phyloP scores from a whole-genome alignment of 2,329 filamentous ascomycete genomes.

The Cordyceps javanica region DNA sequence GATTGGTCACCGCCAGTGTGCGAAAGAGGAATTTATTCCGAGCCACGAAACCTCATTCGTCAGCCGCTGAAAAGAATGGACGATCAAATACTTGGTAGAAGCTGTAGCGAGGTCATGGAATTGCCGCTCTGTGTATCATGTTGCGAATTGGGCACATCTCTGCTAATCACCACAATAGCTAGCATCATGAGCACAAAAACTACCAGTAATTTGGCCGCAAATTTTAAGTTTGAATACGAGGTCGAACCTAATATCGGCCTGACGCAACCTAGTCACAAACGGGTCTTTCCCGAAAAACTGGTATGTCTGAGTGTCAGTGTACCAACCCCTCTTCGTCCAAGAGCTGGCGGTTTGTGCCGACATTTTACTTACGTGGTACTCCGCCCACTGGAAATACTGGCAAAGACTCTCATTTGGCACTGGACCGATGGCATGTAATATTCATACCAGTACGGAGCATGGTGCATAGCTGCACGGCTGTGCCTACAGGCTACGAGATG shows the following conservation, averaged over 20 bases:
- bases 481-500: neutral
- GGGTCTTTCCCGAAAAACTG: neutral
- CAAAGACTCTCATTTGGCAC: neutral
- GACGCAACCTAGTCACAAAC: neutral
- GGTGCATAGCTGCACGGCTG: neutral
- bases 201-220: neutral
- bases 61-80: neutral
- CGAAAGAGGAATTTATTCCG: neutral
- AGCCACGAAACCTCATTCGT: neutral
- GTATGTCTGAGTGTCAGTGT: neutral
- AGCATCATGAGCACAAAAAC: neutral
- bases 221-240: neutral
- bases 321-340: neutral
- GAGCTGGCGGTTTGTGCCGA: neutral
- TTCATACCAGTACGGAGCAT: neutral
- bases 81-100: neutral
- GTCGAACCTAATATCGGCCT: no score
- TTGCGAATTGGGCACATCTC: neutral
- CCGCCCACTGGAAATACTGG: slow-evolving; percentile 1
- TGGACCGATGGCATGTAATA: neutral
- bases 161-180: neutral
- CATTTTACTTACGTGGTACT: neutral
- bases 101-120: neutral
- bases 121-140: neutral
- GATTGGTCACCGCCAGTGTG: neutral